Conservation (phyloP, 2,329 filamentous ascomycete species). For the Penicillium sp. region DNA sequence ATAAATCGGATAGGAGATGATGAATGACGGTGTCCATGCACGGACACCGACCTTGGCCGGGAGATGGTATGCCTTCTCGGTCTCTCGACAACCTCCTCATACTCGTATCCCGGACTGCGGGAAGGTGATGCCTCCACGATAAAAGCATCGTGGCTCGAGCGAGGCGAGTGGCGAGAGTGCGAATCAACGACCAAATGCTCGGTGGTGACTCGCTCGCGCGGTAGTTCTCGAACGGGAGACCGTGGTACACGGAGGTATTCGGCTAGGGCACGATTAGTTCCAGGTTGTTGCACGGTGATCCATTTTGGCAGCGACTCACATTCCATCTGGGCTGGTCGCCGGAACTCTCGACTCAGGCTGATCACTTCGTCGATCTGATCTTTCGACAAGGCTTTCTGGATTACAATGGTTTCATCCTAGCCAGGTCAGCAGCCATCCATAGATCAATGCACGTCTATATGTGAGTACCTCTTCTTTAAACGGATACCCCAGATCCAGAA, state of each 20-base stretch:
- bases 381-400: slow-evolving; percentile 81
- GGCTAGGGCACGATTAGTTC: slow-evolving; percentile 17
- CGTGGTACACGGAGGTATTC: slow-evolving; percentile 21
- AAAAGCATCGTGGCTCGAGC: slow-evolving; percentile 30
- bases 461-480: slow-evolving; percentile 75
- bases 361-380: slow-evolving; percentile 90
- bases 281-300: not conserved
- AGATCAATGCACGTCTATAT: not conserved
- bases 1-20: slow-evolving; percentile 39
- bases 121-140: slow-evolving; percentile 36
- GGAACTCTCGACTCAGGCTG: slow-evolving; percentile 68
- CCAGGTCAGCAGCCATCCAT: not conserved
- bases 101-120: slow-evolving; percentile 25
- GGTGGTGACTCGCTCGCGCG: slow-evolving; percentile 28
- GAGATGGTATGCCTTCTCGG: slow-evolving; percentile 28
- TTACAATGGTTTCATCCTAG: slow-evolving; percentile 75
- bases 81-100: slow-evolving; percentile 29
- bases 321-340: slow-evolving; percentile 28
- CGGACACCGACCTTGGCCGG: slow-evolving; percentile 37
- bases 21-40: slow-evolving; percentile 31
- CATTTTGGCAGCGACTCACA: slow-evolving; percentile 26
- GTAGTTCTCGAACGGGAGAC: slow-evolving; percentile 25
- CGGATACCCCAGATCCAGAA: slow-evolving; percentile 82
- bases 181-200: slow-evolving; percentile 24
- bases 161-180: slow-evolving; percentile 19